Evolutionary conservation across 345 rosid species (phyloP).

Genomic region (Lumnitzera littorea): DNA sequence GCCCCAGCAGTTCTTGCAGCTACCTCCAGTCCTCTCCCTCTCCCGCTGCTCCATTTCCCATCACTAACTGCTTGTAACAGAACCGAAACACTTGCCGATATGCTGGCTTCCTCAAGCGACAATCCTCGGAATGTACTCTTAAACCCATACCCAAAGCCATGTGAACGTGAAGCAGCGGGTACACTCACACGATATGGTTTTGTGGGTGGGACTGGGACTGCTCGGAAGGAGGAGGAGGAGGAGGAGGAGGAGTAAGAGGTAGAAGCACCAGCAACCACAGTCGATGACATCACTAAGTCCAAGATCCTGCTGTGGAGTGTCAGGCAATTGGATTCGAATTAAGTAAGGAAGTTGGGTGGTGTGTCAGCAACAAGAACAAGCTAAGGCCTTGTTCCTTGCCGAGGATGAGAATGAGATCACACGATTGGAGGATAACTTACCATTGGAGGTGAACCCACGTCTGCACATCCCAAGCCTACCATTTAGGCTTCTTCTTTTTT

Average conservation of each 20-base stretch:
- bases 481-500: no score
- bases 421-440: no score
- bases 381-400: no score
- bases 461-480: no score
- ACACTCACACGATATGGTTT: no score
- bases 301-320: no score
- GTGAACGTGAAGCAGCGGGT: no score
- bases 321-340: no score
- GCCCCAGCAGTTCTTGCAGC: constrained; percentile 67
- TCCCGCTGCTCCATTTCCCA: constrained; percentile 11
- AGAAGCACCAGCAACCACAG: constrained; percentile 17
- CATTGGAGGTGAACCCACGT: no score
- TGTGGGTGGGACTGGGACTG: neutral
- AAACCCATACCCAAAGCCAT: constrained; percentile 13
- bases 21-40: constrained; percentile 39
- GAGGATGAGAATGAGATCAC: no score
- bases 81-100: constrained; percentile 28
- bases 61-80: constrained; percentile 22
- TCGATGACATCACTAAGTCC: constrained; percentile 17
- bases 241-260: neutral
- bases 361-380: no score
- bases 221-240: neutral
- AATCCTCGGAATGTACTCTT: constrained; percentile 61
- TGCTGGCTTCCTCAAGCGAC: constrained; percentile 52
- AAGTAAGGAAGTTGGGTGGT: no score